Evolutionary conservation across 1,284 basidiomycete genomes (phyloP).

Genomic region (Marasmius tenuissimus): DNA sequence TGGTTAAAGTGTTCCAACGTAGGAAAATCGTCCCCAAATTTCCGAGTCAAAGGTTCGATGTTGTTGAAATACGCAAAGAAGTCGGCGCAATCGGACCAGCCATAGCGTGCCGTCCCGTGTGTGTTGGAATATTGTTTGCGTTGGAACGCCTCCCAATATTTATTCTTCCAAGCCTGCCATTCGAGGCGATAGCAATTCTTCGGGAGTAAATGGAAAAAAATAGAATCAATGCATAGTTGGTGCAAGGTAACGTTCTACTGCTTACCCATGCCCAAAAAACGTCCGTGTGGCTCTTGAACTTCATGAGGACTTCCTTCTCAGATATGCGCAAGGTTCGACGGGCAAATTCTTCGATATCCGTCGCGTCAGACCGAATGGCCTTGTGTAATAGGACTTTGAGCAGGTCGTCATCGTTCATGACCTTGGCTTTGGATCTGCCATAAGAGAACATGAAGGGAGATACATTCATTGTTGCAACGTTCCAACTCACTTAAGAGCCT

Average conservation of each 20-base stretch:
- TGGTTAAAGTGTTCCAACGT: not conserved
- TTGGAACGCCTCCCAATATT: not conserved
- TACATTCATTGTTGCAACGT: not conserved
- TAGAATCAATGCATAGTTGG: not conserved
- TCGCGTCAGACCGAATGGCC: not conserved
- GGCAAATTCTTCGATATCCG: not conserved
- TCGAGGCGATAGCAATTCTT: not conserved
- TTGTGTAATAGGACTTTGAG: not conserved
- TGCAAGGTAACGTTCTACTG: no score
- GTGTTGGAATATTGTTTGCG: not conserved
- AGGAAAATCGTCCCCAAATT: not conserved
- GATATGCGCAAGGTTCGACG: not conserved
- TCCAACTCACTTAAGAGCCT: not conserved
- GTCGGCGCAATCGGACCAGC: not conserved
- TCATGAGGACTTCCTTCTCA: not conserved
- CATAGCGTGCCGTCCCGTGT: not conserved
- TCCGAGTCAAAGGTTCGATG: not conserved
- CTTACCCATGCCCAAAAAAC: not conserved
- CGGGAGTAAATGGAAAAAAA: not conserved
- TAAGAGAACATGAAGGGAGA: not conserved
- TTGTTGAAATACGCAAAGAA: not conserved
- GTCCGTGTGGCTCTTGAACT: not conserved
- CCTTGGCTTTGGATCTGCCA: not conserved
- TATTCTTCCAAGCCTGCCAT: not conserved
- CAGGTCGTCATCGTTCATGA: not conserved